Conservation (phyloP, 495 filamentous ascomycete species). For the Penicillium lagena region DNA sequence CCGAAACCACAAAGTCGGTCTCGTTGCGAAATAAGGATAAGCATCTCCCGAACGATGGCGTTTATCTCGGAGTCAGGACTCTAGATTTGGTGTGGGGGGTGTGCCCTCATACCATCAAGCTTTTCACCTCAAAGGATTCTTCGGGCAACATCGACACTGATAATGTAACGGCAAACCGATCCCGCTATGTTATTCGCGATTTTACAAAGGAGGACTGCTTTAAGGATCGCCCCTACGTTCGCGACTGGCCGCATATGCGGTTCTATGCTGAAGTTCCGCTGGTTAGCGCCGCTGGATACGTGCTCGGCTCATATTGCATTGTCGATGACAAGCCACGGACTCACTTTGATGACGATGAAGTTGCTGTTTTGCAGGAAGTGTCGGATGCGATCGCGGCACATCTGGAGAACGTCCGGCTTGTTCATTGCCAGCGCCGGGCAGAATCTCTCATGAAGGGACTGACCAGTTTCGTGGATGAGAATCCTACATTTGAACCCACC, state of each 20-base stretch:
- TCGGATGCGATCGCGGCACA: constrained; percentile 13
- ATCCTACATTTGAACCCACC: constrained; percentile 1
- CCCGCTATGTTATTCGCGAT: constrained; percentile 38
- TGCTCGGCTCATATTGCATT: constrained; percentile 56
- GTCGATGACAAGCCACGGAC: constrained; percentile 43
- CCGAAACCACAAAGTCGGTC: constrained; percentile 48
- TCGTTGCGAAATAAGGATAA: constrained; percentile 27
- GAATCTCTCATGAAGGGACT: constrained; percentile 16
- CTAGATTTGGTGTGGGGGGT: constrained; percentile 32
- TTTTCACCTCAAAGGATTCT: constrained; percentile 8
- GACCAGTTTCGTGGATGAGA: constrained; percentile 10
- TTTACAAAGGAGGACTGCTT: constrained; percentile 37
- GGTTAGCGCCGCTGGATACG: constrained; percentile 45
- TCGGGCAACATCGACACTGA: constrained; percentile 9
- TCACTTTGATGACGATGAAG: constrained; percentile 14
- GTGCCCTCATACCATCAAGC: constrained; percentile 35
- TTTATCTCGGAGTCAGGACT: constrained; percentile 34
- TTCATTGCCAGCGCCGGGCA: constrained; percentile 4
- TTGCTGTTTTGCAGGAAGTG: constrained; percentile 18
- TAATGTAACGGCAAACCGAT: constrained; percentile 10
- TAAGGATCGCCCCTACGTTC: constrained; percentile 28
- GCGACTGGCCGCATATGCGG: constrained; percentile 26
- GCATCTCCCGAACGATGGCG: constrained; percentile 18
- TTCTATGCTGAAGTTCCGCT: constrained; percentile 64
- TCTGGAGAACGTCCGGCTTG: constrained; percentile 16